Evolutionary conservation across 257 asterid genomes (phyloP).

Genomic region (Forsythia suspensa): DNA sequence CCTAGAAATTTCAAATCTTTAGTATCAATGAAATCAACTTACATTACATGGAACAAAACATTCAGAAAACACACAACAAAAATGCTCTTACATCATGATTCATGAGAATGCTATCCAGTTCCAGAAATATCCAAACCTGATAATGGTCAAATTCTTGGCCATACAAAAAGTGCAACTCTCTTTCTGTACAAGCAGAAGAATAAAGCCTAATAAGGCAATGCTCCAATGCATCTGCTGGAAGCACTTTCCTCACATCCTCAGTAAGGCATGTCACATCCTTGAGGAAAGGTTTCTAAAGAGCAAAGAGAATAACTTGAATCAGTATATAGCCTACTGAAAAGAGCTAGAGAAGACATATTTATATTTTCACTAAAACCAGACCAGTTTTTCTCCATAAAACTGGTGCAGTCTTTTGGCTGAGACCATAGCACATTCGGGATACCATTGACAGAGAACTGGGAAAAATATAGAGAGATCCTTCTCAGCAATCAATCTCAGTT

Average conservation of each 20-base stretch:
- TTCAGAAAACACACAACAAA: neutral
- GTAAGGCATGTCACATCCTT: conserved; percentile 58
- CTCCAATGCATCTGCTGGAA: conserved; percentile 82
- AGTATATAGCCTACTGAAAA: conserved; percentile 21
- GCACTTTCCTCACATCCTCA: conserved; percentile 77
- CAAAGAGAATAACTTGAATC: conserved; percentile 22
- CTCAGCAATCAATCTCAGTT: conserved; percentile 67
- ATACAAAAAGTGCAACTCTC: conserved; percentile 25
- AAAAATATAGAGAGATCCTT: conserved; percentile 56
- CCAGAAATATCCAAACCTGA: conserved; percentile 44
- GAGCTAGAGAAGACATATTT: conserved; percentile 12
- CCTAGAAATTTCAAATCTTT: no score
- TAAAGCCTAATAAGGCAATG: conserved; percentile 56
- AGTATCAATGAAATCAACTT: no score
- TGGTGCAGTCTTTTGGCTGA: conserved; percentile 70
- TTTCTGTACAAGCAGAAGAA: conserved; percentile 53
- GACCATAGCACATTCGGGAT: conserved; percentile 63
- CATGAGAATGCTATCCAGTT: neutral
- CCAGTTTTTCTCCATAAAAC: conserved; percentile 90
- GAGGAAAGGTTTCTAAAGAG: conserved; percentile 73
- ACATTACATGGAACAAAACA: no score
- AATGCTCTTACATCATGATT: neutral
- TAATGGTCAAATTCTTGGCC: conserved; percentile 54
- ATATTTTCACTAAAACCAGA: conserved; percentile 30
- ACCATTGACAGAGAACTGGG: conserved; percentile 72